Percentiles rank a stretch among this genome's conserved stretches.
phyloP scores from a whole-genome alignment of 768 basidiomycete species.

The Leccinum rimulosum region DNA sequence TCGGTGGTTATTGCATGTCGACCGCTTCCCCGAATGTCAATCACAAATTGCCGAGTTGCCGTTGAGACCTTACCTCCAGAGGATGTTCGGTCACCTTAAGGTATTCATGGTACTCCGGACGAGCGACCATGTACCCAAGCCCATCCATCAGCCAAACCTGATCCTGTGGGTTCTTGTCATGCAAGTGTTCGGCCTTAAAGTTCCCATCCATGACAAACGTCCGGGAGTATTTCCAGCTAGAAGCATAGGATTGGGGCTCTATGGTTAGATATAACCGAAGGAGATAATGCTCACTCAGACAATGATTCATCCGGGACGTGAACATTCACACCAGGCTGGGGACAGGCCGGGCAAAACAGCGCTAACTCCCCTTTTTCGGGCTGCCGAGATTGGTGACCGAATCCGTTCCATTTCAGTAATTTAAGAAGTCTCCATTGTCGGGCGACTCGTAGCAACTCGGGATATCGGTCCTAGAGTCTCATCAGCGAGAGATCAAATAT shows the following conservation, averaged over 20 bases:
- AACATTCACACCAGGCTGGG: constrained; percentile 13
- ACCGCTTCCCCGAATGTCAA: not conserved
- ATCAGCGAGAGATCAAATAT: not conserved
- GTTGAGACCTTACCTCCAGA: not conserved
- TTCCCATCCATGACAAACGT: not conserved
- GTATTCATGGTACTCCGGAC: not conserved
- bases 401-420: constrained; percentile 20
- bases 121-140: not conserved
- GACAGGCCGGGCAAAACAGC: constrained; percentile 27
- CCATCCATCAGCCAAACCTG: not conserved
- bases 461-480: constrained; percentile 12
- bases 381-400: not conserved
- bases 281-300: no score
- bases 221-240: not conserved
- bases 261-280: no score
- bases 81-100: not conserved
- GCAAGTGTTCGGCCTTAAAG: not conserved
- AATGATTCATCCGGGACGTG: no score
- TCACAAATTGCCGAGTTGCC: not conserved
- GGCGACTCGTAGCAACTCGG: constrained; percentile 14
- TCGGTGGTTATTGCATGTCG: not conserved
- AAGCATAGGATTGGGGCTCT: no score
- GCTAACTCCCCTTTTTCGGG: not conserved
- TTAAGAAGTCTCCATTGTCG: constrained; percentile 19
- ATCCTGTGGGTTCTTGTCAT: not conserved